These are phyloP conservation scores for Yarrowia divulgata DNA, from an alignment of 805 yeast species.

Conservation along the genomic window DNA sequence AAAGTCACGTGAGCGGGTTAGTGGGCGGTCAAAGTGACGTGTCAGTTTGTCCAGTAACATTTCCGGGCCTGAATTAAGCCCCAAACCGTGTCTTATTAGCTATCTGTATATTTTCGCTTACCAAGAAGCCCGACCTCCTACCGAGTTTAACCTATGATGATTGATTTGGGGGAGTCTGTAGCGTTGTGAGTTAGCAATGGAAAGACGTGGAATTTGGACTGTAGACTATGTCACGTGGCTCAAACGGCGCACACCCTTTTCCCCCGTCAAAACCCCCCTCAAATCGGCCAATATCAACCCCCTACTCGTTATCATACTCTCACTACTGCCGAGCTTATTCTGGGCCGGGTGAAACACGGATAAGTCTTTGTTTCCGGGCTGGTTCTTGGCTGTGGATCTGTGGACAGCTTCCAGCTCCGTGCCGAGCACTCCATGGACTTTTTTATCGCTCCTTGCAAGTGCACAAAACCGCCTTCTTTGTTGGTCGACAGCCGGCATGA, in stretches of 20 bases:
- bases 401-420: background rate
- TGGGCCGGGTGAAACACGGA: background rate
- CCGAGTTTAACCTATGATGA: slow-evolving; percentile 6
- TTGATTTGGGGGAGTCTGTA: too few relatives aligned
- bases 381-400: background rate
- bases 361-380: background rate
- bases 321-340: background rate
- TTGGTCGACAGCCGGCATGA: slow-evolving; percentile 5
- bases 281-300: too few relatives aligned
- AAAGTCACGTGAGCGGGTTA: too few relatives aligned
- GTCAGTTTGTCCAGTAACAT: too few relatives aligned
- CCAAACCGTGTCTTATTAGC: background rate
- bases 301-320: background rate
- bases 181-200: background rate
- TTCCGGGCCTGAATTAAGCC: background rate
- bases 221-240: background rate
- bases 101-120: slow-evolving; percentile 1
- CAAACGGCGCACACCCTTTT: too few relatives aligned
- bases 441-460: background rate
- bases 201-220: background rate
- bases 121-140: slow-evolving; percentile 6
- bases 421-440: background rate
- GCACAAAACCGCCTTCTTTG: background rate
- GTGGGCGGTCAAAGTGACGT: too few relatives aligned
- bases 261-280: background rate